Evolutionary conservation across 169 alveolate genomes (phyloP).

Genomic region (Theileria annulata): DNA sequence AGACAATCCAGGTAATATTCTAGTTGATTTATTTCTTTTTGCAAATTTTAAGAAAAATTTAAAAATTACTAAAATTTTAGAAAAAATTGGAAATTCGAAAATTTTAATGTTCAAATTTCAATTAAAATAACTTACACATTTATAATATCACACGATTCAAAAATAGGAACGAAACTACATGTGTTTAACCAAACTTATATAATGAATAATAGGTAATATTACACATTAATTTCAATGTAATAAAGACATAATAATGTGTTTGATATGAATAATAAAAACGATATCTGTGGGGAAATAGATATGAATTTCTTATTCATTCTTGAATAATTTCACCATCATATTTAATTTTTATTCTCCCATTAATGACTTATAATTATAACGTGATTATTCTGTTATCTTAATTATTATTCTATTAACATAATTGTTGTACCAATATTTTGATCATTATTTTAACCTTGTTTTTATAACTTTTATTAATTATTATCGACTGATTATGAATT

Average conservation of each 20-base stretch:
- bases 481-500: background rate
- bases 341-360: too few relatives aligned
- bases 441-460: background rate
- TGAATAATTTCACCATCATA: background rate
- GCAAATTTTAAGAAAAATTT: too few relatives aligned
- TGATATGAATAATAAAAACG: background rate
- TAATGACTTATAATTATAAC: too few relatives aligned
- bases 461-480: background rate
- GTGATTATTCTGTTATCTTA: too few relatives aligned
- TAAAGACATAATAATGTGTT: background rate
- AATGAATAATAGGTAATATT: too few relatives aligned
- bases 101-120: background rate
- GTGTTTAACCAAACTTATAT: too few relatives aligned
- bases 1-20: background rate
- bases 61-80: too few relatives aligned
- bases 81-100: background rate
- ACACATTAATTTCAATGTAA: too few relatives aligned
- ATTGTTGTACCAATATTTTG: too few relatives aligned
- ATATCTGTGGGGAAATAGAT: background rate
- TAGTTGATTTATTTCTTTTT: too few relatives aligned
- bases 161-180: too few relatives aligned
- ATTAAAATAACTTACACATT: slow-evolving; percentile 6
- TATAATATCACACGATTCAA: background rate
- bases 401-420: too few relatives aligned
- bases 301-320: background rate